A percentile compares a stretch with the other conserved stretches of the same genome.
phyloP scores from a whole-genome alignment of 441 rosid species.

The Euphorbia corollata region DNA sequence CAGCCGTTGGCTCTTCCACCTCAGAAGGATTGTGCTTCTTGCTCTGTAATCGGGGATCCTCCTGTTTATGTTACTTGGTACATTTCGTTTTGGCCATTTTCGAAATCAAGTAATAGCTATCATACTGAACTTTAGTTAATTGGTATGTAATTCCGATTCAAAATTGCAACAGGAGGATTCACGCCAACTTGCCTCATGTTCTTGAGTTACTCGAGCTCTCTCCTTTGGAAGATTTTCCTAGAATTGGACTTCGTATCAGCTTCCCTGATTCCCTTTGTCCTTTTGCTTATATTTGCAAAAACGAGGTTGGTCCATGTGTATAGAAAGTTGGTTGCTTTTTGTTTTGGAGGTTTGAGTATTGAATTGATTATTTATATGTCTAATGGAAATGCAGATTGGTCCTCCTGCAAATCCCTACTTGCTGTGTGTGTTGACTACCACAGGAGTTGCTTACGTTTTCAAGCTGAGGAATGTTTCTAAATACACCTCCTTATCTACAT shows the following conservation, averaged over 20 bases:
- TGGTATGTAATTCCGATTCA: background rate
- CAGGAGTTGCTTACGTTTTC: slow-evolving; percentile 62
- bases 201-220: slow-evolving; percentile 73
- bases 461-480: slow-evolving; percentile 40
- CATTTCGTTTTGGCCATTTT: background rate
- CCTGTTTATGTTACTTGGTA: slow-evolving; percentile 49
- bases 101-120: background rate
- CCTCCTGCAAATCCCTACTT: slow-evolving; percentile 27
- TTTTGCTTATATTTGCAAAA: slow-evolving; percentile 49
- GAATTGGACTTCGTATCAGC: slow-evolving; percentile 52
- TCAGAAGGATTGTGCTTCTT: slow-evolving; percentile 45
- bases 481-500: slow-evolving; percentile 38
- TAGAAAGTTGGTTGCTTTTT: background rate
- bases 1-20: slow-evolving; percentile 28
- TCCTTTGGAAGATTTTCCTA: slow-evolving; percentile 40
- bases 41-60: slow-evolving; percentile 38
- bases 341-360: background rate
- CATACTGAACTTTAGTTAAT: background rate
- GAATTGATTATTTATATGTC: background rate
- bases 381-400: slow-evolving; percentile 37
- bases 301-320: slow-evolving; percentile 25
- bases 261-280: slow-evolving; percentile 61
- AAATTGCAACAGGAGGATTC: slow-evolving; percentile 43
- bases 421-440: slow-evolving; percentile 55
- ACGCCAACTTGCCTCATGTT: slow-evolving; percentile 35